Evolutionary conservation across 129 eudicot species (phyloP), one percentile per base, ranked within the genome.

Genomic region (Arctium lappa): DNA sequence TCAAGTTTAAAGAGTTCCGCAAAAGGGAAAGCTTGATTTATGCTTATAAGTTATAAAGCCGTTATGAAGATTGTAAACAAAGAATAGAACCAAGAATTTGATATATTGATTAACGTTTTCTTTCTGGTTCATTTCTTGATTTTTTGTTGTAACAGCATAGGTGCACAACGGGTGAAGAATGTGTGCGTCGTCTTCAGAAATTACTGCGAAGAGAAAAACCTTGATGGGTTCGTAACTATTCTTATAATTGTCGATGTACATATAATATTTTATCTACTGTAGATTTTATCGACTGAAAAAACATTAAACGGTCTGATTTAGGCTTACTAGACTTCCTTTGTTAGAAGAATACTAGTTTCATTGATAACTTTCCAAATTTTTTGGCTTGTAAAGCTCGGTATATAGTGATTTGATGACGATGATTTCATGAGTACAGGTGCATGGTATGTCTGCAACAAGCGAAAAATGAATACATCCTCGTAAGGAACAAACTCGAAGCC

Each of bases 141-240:
- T 3, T 16, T 78, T 83, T 78, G 5, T 78, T 42, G 38, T 85
- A 53, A 77, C 95, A 93, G 96, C 89, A 88, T 93, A 73, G 97
- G 97, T 30, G 97, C 97, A 72, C 85, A 89, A 38, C 79, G 91
- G 66, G 92, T 93, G 36, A 91, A 88, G 83, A 87, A 91, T 69
- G 84, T 78, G 72, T 89, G 97, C 63, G 88, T 85, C 29, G 83
- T 80, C 44, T 91, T 93, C 91, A 82, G 92, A 82, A 87, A 71
- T 33, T 89, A 60, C 73, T 93, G 97, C 71, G 97, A 91, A 32
- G 91, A 82, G 85, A 86, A 93, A 82, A 93, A 88, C 85, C 85
- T 86, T 76, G 92, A 93, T 4, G 95, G 92, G 97, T 93, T 77
- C 83, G 97, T 89, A 76, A 56, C 11, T 15, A 38, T 78, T 75